Percentiles rank a stretch among this genome's conserved stretches.
Evolutionary conservation across 352 stramenopile genomes (phyloP).

Genomic region (Pythium vanterpoolii): DNA sequence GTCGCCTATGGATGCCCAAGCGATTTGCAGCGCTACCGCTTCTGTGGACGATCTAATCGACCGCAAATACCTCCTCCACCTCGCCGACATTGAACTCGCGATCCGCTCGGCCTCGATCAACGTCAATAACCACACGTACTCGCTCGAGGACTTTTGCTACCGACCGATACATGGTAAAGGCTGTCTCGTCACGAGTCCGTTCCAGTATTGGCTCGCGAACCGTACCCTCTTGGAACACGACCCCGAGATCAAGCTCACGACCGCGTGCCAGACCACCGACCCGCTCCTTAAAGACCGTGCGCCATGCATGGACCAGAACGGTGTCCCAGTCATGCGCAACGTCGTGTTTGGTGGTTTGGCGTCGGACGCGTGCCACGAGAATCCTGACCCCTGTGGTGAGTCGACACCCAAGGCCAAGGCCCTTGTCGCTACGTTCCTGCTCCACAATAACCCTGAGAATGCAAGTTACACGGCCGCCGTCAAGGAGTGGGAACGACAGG

Average conservation of each 20-base stretch:
- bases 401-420: constrained; percentile 66
- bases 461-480: constrained; percentile 69
- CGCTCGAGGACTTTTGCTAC: constrained; percentile 77
- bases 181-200: constrained; percentile 78
- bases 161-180: constrained; percentile 72
- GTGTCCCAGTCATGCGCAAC: constrained; percentile 85
- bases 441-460: constrained; percentile 74
- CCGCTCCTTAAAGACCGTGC: constrained; percentile 40
- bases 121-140: constrained; percentile 35
- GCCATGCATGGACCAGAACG: constrained; percentile 88
- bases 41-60: constrained; percentile 53
- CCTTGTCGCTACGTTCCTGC: constrained; percentile 87
- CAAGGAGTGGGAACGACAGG: constrained; percentile 77
- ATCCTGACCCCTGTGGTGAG: constrained; percentile 84
- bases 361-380: constrained; percentile 61
- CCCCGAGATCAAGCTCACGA: constrained; percentile 84
- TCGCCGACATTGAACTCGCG: constrained; percentile 60
- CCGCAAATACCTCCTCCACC: constrained; percentile 47
- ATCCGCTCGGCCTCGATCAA: constrained; percentile 37
- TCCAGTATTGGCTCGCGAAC: constrained; percentile 79
- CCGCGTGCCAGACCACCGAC: constrained; percentile 81
- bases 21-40: not conserved
- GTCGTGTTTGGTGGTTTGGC: constrained; percentile 84
- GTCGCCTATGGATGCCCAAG: not conserved
- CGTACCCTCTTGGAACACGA: constrained; percentile 52